These are phyloP conservation scores for Neofusicoccum sp. DNA, from an alignment of 2,329 filamentous ascomycete genomes.

Conservation along the genomic window DNA sequence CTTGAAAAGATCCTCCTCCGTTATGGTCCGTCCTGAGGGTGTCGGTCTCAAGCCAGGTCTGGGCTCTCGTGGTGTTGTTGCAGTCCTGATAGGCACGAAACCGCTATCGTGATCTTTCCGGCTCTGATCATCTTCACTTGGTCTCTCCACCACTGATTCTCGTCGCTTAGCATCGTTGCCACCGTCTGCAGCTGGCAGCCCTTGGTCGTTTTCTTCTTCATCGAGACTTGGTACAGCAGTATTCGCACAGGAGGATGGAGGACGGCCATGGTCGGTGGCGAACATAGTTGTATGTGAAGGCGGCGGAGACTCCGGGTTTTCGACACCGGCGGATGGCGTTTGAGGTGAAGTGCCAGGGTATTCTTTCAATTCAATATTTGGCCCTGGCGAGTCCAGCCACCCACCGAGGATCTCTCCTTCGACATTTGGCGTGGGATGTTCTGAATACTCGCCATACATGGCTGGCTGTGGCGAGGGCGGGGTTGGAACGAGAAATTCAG, in stretches of 20 bases:
- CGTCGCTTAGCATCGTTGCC: conserved; percentile 1
- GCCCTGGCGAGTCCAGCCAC: conserved; percentile 35
- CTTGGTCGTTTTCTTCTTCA: conserved; percentile 16
- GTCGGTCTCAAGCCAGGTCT: not conserved
- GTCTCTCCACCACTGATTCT: conserved; percentile 10
- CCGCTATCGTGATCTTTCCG: conserved; percentile 24
- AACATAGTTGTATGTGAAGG: not conserved
- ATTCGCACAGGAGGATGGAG: not conserved
- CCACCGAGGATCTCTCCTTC: conserved; percentile 33
- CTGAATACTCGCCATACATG: conserved; percentile 19
- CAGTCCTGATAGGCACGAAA: conserved; percentile 26
- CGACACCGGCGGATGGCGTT: not conserved
- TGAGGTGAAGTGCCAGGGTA: not conserved
- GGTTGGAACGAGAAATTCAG: not conserved
- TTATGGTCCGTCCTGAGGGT: conserved; percentile 29
- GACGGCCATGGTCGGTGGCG: not conserved
- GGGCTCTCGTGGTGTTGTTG: not conserved
- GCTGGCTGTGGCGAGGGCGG: not conserved
- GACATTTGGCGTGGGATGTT: conserved; percentile 31
- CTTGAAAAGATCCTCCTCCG: conserved; percentile 54
- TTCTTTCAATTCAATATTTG: conserved; percentile 5
- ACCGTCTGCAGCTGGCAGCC: not conserved
- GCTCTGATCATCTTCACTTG: conserved; percentile 17
- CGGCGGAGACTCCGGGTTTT: not conserved
- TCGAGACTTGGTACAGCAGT: conserved; percentile 5